These are phyloP conservation scores for Inosperma sp. DNA, from an alignment of 768 basidiomycete genomes.

Conservation along the genomic window DNA sequence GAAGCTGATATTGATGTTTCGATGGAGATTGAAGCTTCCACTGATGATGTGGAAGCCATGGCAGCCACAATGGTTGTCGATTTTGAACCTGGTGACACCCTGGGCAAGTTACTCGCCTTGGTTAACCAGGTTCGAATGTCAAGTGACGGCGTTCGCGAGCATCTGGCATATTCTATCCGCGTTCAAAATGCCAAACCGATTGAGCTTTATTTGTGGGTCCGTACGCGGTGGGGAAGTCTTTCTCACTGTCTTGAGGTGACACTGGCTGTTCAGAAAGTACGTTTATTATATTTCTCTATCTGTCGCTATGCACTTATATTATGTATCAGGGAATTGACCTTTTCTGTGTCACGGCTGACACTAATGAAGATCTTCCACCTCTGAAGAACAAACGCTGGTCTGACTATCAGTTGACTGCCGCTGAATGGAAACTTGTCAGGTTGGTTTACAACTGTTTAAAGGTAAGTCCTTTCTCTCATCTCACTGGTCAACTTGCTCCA, in stretches of 20 bases:
- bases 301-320: background rate
- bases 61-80: slow-evolving; percentile 8
- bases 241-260: slow-evolving; percentile 11
- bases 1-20: slow-evolving; percentile 13
- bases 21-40: slow-evolving; percentile 12
- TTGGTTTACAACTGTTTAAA: background rate
- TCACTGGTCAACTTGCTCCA: background rate
- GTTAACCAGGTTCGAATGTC: slow-evolving; percentile 14
- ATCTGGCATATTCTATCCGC: slow-evolving; percentile 6
- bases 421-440: slow-evolving; percentile 1
- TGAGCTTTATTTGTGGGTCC: slow-evolving; percentile 16
- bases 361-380: background rate
- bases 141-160: slow-evolving; percentile 8
- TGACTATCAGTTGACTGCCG: background rate
- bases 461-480: background rate
- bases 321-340: background rate
- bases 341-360: background rate
- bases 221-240: slow-evolving; percentile 17
- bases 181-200: slow-evolving; percentile 1
- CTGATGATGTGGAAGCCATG: slow-evolving; percentile 8
- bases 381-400: background rate
- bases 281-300: background rate
- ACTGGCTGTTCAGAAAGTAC: slow-evolving; percentile 12
- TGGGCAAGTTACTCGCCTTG: slow-evolving; percentile 18
- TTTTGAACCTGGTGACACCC: slow-evolving; percentile 18